Conservation (phyloP, 2,329 filamentous ascomycete species). For the Hirsutella minnesotensis region DNA sequence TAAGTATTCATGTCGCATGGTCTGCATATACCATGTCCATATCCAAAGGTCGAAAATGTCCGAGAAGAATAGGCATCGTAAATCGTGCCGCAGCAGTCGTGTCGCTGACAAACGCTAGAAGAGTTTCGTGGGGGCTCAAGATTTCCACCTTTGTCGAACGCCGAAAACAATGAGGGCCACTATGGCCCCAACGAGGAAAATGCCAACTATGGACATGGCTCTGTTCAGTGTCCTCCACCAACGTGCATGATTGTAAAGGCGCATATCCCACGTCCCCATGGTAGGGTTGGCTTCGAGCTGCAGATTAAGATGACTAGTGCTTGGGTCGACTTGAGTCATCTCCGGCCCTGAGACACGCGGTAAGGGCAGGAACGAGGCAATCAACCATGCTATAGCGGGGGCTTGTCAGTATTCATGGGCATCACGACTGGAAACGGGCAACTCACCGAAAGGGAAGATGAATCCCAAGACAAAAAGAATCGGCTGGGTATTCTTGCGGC, state of each 20-base stretch:
- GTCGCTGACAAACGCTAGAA: neutral
- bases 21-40: too few species aligned
- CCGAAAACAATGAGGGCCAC: constrained; percentile 40
- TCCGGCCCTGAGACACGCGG: constrained; percentile 43
- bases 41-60: too few species aligned
- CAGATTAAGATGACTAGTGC: constrained; percentile 26
- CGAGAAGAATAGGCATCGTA: too few species aligned
- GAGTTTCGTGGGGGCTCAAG: constrained; percentile 5
- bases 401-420: neutral
- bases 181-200: constrained; percentile 40
- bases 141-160: constrained; percentile 35
- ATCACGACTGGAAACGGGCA: neutral
- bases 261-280: constrained; percentile 27
- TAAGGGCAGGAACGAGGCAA: constrained; percentile 63
- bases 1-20: too few species aligned
- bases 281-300: constrained; percentile 22
- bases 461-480: constrained; percentile 68
- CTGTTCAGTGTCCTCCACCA: constrained; percentile 52
- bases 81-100: too few species aligned
- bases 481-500: constrained; percentile 62
- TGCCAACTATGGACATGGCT: constrained; percentile 43
- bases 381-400: constrained; percentile 55
- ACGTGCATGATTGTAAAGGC: constrained; percentile 37
- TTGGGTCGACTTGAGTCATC: constrained; percentile 36
- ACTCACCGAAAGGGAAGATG: constrained; percentile 59